These are phyloP conservation scores for Micromonas commoda DNA, from an alignment of 139 green algal species.

Conservation along the genomic window DNA sequence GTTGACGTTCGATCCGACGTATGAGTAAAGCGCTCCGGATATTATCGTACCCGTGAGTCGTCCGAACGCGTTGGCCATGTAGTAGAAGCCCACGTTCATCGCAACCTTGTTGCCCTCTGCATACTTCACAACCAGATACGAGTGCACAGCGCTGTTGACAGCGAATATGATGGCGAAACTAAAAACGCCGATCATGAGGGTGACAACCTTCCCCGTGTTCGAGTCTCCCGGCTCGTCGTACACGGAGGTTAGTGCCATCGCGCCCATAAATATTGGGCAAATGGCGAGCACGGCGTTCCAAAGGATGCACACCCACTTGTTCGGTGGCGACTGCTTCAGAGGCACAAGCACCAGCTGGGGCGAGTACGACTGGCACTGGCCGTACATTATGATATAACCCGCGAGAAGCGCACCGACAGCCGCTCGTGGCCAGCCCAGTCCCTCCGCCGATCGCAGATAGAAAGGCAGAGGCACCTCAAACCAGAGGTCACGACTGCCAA, in stretches of 20 bases:
- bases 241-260: slow-evolving; percentile 47
- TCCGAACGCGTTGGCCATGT: slow-evolving; percentile 71
- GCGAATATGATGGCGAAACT: slow-evolving; percentile 77
- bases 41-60: slow-evolving; percentile 66
- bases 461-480: slow-evolving; percentile 82
- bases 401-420: slow-evolving; percentile 46
- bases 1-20: slow-evolving; percentile 37
- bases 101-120: slow-evolving; percentile 69
- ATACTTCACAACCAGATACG: slow-evolving; percentile 74
- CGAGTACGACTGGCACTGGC: slow-evolving; percentile 70
- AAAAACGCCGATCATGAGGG: slow-evolving; percentile 45
- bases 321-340: slow-evolving; percentile 64
- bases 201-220: slow-evolving; percentile 15
- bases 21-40: slow-evolving; percentile 68
- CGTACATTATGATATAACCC: slow-evolving; percentile 57
- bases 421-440: slow-evolving; percentile 60
- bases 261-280: slow-evolving; percentile 48
- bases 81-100: slow-evolving; percentile 81
- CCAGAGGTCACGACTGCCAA: slow-evolving; percentile 67
- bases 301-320: slow-evolving; percentile 58
- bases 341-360: slow-evolving; percentile 64
- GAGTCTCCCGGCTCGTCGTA: slow-evolving; percentile 40
- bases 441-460: slow-evolving; percentile 61
- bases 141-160: slow-evolving; percentile 74
- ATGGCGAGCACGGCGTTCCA: slow-evolving; percentile 58